These are phyloP conservation scores for Talaromyces borbonicus DNA, from an alignment of 495 filamentous ascomycete species.

Conservation along the genomic window DNA sequence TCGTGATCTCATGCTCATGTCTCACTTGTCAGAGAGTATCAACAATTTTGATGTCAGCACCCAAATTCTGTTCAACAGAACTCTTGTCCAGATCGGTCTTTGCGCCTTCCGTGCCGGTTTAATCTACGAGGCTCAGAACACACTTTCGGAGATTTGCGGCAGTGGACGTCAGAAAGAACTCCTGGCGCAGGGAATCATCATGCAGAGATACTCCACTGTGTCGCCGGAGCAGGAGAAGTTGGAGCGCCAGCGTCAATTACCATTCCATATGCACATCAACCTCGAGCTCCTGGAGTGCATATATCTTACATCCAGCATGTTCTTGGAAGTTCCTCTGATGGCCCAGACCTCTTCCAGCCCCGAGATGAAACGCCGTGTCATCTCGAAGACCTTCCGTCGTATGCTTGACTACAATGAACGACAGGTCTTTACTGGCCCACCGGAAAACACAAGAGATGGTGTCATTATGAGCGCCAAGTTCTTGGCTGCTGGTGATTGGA, in stretches of 20 bases:
- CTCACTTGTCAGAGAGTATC: conserved; percentile 96
- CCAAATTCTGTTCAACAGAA: conserved; percentile 98
- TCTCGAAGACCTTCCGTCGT: conserved; percentile 98
- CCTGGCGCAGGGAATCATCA: conserved; percentile 93
- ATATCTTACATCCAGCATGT: conserved; percentile 97
- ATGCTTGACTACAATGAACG: conserved; percentile 99
- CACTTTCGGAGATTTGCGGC: conserved; percentile 94
- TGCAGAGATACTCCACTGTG: conserved; percentile 90
- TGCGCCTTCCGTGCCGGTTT: conserved; percentile 96
- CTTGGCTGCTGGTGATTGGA: conserved; percentile 94
- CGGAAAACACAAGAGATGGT: conserved; percentile 96
- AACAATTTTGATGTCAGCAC: conserved; percentile 88
- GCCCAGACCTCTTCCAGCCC: conserved; percentile 93
- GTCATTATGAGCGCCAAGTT: conserved; percentile 98
- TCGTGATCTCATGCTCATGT: conserved; percentile 99
- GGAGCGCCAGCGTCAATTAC: conserved; percentile 90
- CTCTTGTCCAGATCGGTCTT: conserved; percentile 93
- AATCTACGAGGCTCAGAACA: conserved; percentile 94
- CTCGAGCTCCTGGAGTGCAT: conserved; percentile 95
- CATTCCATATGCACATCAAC: conserved; percentile 99
- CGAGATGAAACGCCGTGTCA: conserved; percentile 93
- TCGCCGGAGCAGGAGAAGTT: conserved; percentile 95
- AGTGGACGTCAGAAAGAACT: conserved; percentile 96
- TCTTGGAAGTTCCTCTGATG: conserved; percentile 93
- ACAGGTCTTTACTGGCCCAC: conserved; percentile 96